Conservation (phyloP, 805 yeast genomes). For the Ogataea thermomethanolica region DNA sequence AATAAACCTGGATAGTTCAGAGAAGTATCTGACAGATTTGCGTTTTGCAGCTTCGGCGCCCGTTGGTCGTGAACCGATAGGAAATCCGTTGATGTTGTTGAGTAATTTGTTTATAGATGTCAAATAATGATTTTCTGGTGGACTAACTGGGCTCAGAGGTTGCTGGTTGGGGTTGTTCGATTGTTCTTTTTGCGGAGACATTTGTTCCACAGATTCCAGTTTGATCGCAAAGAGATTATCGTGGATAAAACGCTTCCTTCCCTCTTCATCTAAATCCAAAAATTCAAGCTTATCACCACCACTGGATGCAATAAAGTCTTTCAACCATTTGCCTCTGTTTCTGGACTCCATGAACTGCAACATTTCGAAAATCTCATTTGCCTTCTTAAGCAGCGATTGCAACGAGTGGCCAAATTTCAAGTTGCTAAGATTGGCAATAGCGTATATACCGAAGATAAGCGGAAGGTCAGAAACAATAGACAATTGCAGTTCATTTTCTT, state of each 20-base stretch:
- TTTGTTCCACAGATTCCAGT: constrained; percentile 12
- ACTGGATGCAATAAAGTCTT: constrained; percentile 47
- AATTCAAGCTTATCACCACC: constrained; percentile 30
- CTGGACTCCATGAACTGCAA: constrained; percentile 54
- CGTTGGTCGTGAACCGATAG: constrained; percentile 10
- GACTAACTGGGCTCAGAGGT: constrained; percentile 13
- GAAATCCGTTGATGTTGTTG: constrained; percentile 30
- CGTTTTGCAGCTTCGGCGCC: constrained; percentile 14
- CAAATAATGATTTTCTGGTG: constrained; percentile 22
- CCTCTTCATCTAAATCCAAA: constrained; percentile 24
- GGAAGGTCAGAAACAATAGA: constrained; percentile 61
- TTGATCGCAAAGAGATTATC: constrained; percentile 21
- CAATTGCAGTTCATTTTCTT: constrained; percentile 30
- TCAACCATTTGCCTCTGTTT: constrained; percentile 58
- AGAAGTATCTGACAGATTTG: constrained; percentile 13
- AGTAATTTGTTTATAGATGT: constrained; percentile 31
- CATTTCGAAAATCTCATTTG: constrained; percentile 56
- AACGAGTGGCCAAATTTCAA: constrained; percentile 47
- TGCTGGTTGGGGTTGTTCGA: constrained; percentile 5
- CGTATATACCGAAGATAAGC: constrained; percentile 62
- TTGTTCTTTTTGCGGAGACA: constrained; percentile 1
- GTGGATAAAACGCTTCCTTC: constrained; percentile 21
- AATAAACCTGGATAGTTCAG: constrained; percentile 17
- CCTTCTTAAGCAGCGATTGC: constrained; percentile 37
- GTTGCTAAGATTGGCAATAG: constrained; percentile 60